Percentiles rank a stretch among this genome's conserved stretches.
Conservation (phyloP, 2,329 filamentous ascomycete species). For the Stachybotrys elegans region DNA sequence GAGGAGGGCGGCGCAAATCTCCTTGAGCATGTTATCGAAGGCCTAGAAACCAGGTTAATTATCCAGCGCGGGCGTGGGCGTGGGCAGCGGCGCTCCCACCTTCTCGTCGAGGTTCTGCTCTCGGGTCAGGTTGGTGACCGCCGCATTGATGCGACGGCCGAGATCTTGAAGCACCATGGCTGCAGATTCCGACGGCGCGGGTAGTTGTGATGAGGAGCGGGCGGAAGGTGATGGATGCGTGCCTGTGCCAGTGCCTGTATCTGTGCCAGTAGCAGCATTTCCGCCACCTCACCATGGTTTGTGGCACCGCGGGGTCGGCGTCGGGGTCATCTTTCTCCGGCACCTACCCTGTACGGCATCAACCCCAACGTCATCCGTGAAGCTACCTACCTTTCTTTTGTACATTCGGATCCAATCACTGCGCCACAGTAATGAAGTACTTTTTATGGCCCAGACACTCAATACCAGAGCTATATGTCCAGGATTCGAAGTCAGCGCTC, state of each 20-base stretch:
- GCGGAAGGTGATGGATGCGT: neutral
- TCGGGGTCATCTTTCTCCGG: too few species aligned
- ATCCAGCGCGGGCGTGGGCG: slow-evolving; percentile 5
- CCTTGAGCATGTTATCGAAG: slow-evolving; percentile 97
- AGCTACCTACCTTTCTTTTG: too few species aligned
- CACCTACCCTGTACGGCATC: too few species aligned
- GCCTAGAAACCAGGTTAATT: slow-evolving; percentile 48
- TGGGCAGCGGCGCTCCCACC: slow-evolving; percentile 46
- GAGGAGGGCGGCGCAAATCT: slow-evolving; percentile 91
- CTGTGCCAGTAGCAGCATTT: neutral
- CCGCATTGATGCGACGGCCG: slow-evolving; percentile 95
- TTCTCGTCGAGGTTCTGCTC: slow-evolving; percentile 95
- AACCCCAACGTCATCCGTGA: too few species aligned
- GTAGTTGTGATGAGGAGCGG: neutral
- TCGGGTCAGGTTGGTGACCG: slow-evolving; percentile 87
- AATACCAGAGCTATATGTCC: too few species aligned
- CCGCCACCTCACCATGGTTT: too few species aligned
- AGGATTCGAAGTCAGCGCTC: too few species aligned
- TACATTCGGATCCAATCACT: too few species aligned
- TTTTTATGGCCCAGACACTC: too few species aligned
- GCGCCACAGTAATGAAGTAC: too few species aligned
- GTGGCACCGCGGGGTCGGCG: too few species aligned
- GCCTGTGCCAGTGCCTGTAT: neutral
- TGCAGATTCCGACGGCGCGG: too few species aligned
- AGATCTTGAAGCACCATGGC: slow-evolving; percentile 98